Evolutionary conservation across 2,329 filamentous ascomycete genomes (phyloP).

Genomic region (Paecilomyces formosus): DNA sequence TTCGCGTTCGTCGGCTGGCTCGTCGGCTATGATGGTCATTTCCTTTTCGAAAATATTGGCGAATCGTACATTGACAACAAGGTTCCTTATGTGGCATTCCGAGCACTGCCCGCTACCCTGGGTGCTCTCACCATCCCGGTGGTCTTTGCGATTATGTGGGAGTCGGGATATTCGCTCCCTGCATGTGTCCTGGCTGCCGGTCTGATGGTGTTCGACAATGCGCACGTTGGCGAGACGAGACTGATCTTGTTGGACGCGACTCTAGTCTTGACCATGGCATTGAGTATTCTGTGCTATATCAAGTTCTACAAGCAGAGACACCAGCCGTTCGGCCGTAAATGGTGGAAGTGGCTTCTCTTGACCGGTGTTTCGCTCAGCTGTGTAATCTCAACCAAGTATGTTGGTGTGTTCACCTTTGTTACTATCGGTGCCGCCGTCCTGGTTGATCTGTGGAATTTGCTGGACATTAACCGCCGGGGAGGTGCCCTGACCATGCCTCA

Average conservation of each 20-base stretch:
- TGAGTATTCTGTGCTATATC: conserved; percentile 88
- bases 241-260: conserved; percentile 93
- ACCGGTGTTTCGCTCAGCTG: conserved; percentile 93
- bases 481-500: conserved; percentile 71
- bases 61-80: conserved; percentile 97
- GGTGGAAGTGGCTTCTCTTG: conserved; percentile 99
- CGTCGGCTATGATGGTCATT: conserved; percentile 92
- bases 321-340: conserved; percentile 82
- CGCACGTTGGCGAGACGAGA: conserved; percentile 92
- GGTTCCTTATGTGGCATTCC: conserved; percentile 93
- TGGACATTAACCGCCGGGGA: conserved; percentile 77
- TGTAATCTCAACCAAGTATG: conserved; percentile 98
- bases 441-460: conserved; percentile 90
- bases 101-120: conserved; percentile 83
- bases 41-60: conserved; percentile 98
- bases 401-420: conserved; percentile 92
- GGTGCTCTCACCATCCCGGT: conserved; percentile 91
- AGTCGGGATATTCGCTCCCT: conserved; percentile 93
- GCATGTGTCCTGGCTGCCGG: conserved; percentile 81
- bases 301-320: conserved; percentile 97
- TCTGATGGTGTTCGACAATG: conserved; percentile 90
- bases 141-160: conserved; percentile 98
- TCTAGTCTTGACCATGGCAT: conserved; percentile 89
- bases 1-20: conserved; percentile 97
- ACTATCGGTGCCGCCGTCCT: conserved; percentile 90